Percentiles rank a stretch among this genome's conserved stretches.
phyloP scores from a whole-genome alignment of 208 protist species.

The Wallacemonas rigidus region DNA sequence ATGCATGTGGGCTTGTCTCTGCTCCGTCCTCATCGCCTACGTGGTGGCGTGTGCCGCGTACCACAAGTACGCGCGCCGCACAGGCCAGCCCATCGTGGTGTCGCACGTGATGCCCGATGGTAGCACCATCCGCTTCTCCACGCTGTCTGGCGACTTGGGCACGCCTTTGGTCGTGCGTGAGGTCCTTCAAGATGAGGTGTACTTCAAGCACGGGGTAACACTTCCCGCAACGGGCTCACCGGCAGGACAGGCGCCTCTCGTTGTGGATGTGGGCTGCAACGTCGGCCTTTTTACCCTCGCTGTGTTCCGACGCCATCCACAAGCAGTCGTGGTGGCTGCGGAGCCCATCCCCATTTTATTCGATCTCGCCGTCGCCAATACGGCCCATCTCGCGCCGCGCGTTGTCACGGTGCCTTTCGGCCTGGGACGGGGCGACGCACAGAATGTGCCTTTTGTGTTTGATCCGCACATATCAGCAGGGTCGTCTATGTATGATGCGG shows the following conservation, averaged over 20 bases:
- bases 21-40: conserved; percentile 1
- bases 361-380: conserved; percentile 29
- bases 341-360: conserved; percentile 34
- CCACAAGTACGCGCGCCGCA: conserved; percentile 22
- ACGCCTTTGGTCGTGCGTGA: conserved; percentile 36
- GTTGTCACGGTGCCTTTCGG: conserved; percentile 30
- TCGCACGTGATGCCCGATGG: neutral
- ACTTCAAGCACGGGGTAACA: conserved; percentile 36
- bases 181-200: conserved; percentile 37
- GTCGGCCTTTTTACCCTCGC: conserved; percentile 48
- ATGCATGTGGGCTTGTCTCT: neutral
- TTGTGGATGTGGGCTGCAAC: conserved; percentile 49
- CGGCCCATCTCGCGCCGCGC: conserved; percentile 1
- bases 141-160: conserved; percentile 33
- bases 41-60: conserved; percentile 13
- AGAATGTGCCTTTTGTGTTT: conserved; percentile 18
- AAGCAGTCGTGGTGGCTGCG: conserved; percentile 31
- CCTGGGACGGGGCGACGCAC: conserved; percentile 2
- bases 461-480: conserved; percentile 36
- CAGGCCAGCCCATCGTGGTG: conserved; percentile 8
- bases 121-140: conserved; percentile 12
- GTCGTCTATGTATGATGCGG: conserved; percentile 28
- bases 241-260: conserved; percentile 18
- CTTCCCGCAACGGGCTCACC: conserved; percentile 10
- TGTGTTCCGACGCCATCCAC: conserved; percentile 19